Percentiles rank a stretch among this genome's conserved stretches.
phyloP scores from a whole-genome alignment of 768 basidiomycete species.

The Chiua virens region DNA sequence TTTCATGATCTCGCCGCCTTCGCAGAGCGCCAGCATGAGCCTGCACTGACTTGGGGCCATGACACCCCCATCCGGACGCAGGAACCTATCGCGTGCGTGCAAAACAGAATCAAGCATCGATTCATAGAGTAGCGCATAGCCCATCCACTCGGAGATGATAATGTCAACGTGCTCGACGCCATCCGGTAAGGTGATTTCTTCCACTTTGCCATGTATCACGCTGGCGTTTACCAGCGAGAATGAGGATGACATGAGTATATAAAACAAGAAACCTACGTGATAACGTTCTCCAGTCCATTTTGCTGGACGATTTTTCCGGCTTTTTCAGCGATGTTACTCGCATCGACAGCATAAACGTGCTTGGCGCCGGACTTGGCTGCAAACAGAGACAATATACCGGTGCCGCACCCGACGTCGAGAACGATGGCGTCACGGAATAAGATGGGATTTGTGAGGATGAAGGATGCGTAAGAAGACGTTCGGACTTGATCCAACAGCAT shows the following conservation, averaged over 20 bases:
- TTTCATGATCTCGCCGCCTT: constrained; percentile 69
- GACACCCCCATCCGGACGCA: constrained; percentile 65
- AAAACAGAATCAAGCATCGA: constrained; percentile 98
- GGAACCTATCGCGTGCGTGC: constrained; percentile 81
- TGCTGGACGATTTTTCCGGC: constrained; percentile 75
- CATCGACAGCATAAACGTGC: constrained; percentile 89
- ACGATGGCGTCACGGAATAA: constrained; percentile 85
- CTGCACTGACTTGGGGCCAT: constrained; percentile 91
- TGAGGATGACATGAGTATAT: not conserved
- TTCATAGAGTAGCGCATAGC: constrained; percentile 87
- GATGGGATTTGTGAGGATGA: constrained; percentile 79
- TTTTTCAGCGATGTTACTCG: constrained; percentile 77
- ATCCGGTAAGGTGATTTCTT: constrained; percentile 79
- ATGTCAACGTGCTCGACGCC: constrained; percentile 80
- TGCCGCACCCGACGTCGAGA: constrained; percentile 95
- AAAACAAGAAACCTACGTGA: constrained; percentile 48
- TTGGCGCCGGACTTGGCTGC: constrained; percentile 89
- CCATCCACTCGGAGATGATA: constrained; percentile 99
- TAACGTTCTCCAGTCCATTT: constrained; percentile 70
- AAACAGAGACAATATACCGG: constrained; percentile 88
- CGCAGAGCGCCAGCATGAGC: constrained; percentile 83
- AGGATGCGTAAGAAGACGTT: constrained; percentile 90
- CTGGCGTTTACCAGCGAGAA: constrained; percentile 30
- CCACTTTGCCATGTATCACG: constrained; percentile 88
- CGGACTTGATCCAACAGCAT: constrained; percentile 97